Evolutionary conservation across 306 rosid genomes (phyloP), one percentile per base, ranked within the genome.

Genomic region (Cucurbita moschata): DNA sequence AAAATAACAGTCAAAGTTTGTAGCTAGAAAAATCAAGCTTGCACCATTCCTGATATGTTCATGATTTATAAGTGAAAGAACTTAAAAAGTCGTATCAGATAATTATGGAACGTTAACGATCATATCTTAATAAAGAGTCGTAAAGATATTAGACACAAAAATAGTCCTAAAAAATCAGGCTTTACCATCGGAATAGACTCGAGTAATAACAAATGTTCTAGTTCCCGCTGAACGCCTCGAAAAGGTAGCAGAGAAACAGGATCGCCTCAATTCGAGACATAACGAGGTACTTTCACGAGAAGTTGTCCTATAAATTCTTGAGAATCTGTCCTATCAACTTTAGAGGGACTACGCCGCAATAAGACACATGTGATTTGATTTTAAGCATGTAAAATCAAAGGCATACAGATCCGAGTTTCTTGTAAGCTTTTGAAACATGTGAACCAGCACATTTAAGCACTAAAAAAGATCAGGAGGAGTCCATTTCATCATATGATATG

Each of bases 1-100:
- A 60, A 60, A 62, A 62, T 62, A 62, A 62, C 47, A 60, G 42
- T 62, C 70, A 63, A 63, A 63, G 50, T 63, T 63, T 63, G 70
- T 63, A 63, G 50, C 70, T 15, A 63, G 9, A 58, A 58, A 58
- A 39, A 63, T 63, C 69, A 63, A 63, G 70, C 65, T 30, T 60
- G 65, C 65, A 60, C 65, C 65, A 5, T 13, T 60, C 65, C 65
- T 60, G 70, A 9, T 63, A 63, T 40, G 49, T 39, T n/a, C 15
- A 38, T 62, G 30, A 63, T 39, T 63, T 63, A 63, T 39, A 66
- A 43, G 72, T 66, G 7, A 66, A 43, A 43, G 19, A 5, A 21
- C 53, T 26, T 30, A n/a, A 30, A 43, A 35, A n/a, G 39, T 19
- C 4, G 35, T 66, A 66, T n/a, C 10, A 44, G 38, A 43, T 46